Evolutionary conservation across 2,329 filamentous ascomycete genomes (phyloP), one percentile per base, ranked within the genome.

Genomic region (Colletotrichum filicis): DNA sequence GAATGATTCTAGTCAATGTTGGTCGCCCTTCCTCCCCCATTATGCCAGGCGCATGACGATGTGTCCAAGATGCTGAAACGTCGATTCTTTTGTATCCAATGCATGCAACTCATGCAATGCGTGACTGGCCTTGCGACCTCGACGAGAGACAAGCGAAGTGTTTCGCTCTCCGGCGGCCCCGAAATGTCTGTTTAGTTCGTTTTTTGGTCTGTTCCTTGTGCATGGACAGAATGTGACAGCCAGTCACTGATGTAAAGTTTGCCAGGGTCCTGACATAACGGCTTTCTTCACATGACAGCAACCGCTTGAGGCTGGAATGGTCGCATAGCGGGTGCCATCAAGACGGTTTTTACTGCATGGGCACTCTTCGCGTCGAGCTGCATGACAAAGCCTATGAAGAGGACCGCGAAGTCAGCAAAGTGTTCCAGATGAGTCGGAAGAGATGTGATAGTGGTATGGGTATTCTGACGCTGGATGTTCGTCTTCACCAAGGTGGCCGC

Each of bases 291-390:
- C 66, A 70, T 73, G 9, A 73, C 66, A 30, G 61, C 49, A 12
- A 70, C 60, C 8, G 61, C 60, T 35, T 61, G 57, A 8, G 62
- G 52, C 7, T 55, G 66, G 24, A 67, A 63, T 0, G 57, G 68
- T 19, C 42, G 53, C 68, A 46, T 65, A 26, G 63, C 46, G 46
- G 67, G 52, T 4, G 68, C 53, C 68, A 59, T 35, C 16, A 72
- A 59, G 16, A 59, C 59, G 14, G 68, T 72, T 52, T 68, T 55
- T 37, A 74, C 53, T 11, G 68, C 32, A 30, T 67, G 68, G 16
- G 68, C 24, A 26, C 55, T 72, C 58, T 74, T 74, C 7, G 37
- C 37, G 22, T 74, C 62, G 62, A 72, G 57, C n/a, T 67, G 57
- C 61, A 72, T 72, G 37, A 74, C 37, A 14, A 66, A 63, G 19